Evolutionary conservation across 371 early-diverging fungal genomes (phyloP), one percentile per base, ranked within the genome.

Genomic region (Mortierella sp.): DNA sequence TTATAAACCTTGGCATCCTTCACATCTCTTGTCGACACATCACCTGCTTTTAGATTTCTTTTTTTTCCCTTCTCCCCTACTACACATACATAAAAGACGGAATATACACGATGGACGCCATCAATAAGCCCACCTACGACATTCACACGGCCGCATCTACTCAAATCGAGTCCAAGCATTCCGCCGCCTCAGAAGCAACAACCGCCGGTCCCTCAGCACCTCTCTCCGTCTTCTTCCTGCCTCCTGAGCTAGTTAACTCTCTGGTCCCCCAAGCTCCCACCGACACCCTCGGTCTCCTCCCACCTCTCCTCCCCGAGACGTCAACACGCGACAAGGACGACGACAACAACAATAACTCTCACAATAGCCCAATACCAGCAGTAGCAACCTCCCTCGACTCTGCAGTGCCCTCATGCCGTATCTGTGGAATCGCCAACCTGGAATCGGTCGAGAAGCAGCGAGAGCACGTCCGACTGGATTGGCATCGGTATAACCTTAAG

Each of bases 401-500:
- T 19, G 75, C 66, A 10, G 68, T 66, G 0, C 75, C 88, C 61
- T 92, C 93, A 13, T 96, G 96, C 76, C 87, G 90, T 29, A 88
- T 94, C 10, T 98, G 99, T 88, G 94, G 96, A 34, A 93, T 94
- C 16, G 89, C 91, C 2, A 96, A 96, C 79, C 86, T 89, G 53
- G 86, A 90, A 10, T 76, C 70, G 43, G 92, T 95, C 4, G 94
- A 94, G 39, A 89, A 92, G 67, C 98, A 97, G 86, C 89, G 98
- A 31, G 88, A 88, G 16, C 99, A 99, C 85, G 95, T 94, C 85
- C 90, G 92, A 13, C 90, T 93, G 22, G 98, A 99, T 86, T 99
- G 98, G 98, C 99, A 98, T 85, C 86, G 97, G 22, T 99, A 98
- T 90, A 99, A 99, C 83, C 91, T 98, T 31, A 97, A 98, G 85